Base-by-base conservation (phyloP, 2,329 filamentous ascomycete species). In the Parascedosporium putredinis region DNA sequence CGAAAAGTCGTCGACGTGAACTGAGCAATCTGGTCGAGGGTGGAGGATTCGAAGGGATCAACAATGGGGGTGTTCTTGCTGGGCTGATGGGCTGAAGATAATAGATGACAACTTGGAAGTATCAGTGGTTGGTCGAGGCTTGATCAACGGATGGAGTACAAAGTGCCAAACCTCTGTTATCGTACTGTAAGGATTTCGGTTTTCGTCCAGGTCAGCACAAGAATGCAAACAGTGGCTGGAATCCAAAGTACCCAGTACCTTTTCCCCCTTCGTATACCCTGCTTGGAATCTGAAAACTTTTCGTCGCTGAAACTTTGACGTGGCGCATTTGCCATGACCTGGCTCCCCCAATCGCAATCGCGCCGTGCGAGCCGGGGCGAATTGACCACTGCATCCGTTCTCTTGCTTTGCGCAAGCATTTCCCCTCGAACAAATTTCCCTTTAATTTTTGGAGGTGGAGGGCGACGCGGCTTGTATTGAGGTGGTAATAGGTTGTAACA, bases 141-240 rank as follows among this genome's bases (percentile, higher is more conserved):
- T 36, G n/a, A 18, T 16, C 33, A 12, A 36, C 7, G 27, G 6
- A 31, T 14, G 27, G 14, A 18, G 33, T 36, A 36, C 33, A 36
- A 36, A 7, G n/a, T 36, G 33, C 20, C 33, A 36, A n/a, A n/a
- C n/a, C n/a, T n/a, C 4, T 10, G 4, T 1, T 6, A 2, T 1
- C 14, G 33, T 18, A 36, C 33, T 36, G 33, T 42, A 42, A 20
- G 23, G 10, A 23, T 5, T 23, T 31, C 27, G 7, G 7, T 31
- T 31, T 31, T 6, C 7, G 12, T 31, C 27, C 27, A 42, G 38
- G 12, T 22, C 20, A 42, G 38, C 20, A 42, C 33, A 36, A 36
- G 18, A 42, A 42, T 42, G 16, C 18, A 42, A 42, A 24, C 38
- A 42, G 38, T 42, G 38, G 38, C 38, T 42, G 38, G 18, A 42